Evolutionary conservation across 495 filamentous ascomycete genomes (phyloP), one percentile per base, ranked within the genome.

Genomic region (Penicillium longicatenatum): DNA sequence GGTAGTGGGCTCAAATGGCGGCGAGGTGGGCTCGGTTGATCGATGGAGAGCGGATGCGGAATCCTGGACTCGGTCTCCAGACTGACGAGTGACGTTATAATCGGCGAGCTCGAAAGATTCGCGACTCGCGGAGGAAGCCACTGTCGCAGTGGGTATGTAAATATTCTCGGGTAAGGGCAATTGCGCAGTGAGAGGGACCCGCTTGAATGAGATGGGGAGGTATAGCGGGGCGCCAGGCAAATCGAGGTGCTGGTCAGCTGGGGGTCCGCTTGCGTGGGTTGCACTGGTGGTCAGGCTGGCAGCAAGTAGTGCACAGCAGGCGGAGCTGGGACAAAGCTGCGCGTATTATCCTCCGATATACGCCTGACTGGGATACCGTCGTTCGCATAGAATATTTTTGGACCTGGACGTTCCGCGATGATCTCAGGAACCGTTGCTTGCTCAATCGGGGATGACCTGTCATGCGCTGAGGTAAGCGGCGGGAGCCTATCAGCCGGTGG

Each of bases 91-190:
- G 51, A 70, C 58, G 54, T 67, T 44, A 61, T 71, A 73, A 16
- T 77, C 66, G 63, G 66, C 67, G 55, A 79, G 72, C 57, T 76
- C 74, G 51, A 75, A 70, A 54, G 64, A 70, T 47, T 60, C 68
- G 57, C 55, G 55, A 55, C 52, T 60, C 52, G 57, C 48, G 50
- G 64, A 51, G 42, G 63, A 51, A 64, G 63, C 66, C 65, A 71
- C 68, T 58, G 56, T 75, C 60, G 68, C 49, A 57, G 60, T 33
- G 58, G n/a, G 14, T 45, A 16, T 30, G n/a, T 26, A 35, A 24
- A 21, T 24, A 24, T 43, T 11, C 17, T 37, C 52, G 21, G 26
- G 7, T 33, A 41, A 24, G 41, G 6, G 52, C 41, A 51, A 48
- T 48, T 19, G 37, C 46, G 20, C 43, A 48, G 45, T 41, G 59